Evolutionary conservation across 2,329 filamentous ascomycete genomes (phyloP).

Genomic region (Aphanoascus verrucosus): DNA sequence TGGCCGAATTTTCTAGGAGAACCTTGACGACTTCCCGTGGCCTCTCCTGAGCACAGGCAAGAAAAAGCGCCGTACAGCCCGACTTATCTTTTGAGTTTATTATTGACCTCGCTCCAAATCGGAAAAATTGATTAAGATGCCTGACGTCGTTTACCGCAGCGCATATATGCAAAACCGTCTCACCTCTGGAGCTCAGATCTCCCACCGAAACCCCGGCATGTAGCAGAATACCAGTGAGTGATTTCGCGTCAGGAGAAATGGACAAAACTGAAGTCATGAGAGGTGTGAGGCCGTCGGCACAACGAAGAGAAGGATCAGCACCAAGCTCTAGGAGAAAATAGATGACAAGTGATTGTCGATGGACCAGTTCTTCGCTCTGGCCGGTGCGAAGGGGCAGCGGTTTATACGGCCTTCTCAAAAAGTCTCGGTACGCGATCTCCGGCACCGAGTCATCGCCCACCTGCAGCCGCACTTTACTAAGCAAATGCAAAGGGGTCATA

Average conservation of each 20-base stretch:
- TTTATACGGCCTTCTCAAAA: neutral
- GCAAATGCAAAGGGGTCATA: neutral
- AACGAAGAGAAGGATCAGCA: neutral
- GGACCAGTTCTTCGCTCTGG: neutral
- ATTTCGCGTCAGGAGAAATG: constrained; percentile 2
- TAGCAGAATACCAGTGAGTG: neutral
- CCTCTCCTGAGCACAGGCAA: neutral
- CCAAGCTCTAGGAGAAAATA: constrained; percentile 2
- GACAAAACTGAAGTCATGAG: constrained; percentile 1
- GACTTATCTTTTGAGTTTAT: neutral
- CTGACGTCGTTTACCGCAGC: neutral
- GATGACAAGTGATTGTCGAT: constrained; percentile 1
- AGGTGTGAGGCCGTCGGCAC: neutral
- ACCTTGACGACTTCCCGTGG: neutral
- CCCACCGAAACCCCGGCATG: neutral
- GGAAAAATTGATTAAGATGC: neutral
- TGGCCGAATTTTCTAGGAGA: neutral
- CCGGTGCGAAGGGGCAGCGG: neutral
- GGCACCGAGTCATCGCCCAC: neutral
- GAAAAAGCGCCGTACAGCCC: neutral
- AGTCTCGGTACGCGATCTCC: neutral
- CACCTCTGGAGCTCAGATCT: neutral
- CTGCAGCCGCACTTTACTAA: neutral
- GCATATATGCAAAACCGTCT: neutral
- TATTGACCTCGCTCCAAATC: neutral